A percentile compares a stretch with the other conserved stretches of the same genome.
Evolutionary conservation across 2,329 filamentous ascomycete genomes (phyloP).

Genomic region (Dothiorella sarmentorum): DNA sequence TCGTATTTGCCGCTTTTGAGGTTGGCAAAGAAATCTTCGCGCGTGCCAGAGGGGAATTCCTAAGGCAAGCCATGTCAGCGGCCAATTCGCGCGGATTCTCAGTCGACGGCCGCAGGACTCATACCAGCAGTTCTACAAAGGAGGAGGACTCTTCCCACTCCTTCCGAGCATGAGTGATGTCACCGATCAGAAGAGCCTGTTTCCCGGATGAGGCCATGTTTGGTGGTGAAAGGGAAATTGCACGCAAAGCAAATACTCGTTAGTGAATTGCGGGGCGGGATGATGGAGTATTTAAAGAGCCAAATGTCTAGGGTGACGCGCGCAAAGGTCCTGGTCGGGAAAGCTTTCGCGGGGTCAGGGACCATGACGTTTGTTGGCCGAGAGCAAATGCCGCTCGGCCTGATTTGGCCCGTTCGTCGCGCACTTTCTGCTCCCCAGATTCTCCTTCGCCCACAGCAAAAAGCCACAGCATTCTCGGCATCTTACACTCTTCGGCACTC

Average conservation of each 20-base stretch:
- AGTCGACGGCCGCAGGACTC: neutral
- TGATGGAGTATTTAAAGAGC: neutral
- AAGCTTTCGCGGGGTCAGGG: slow-evolving; percentile 6
- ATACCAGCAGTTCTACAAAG: slow-evolving; percentile 31
- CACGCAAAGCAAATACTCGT: neutral
- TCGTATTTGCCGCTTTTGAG: slow-evolving; percentile 55
- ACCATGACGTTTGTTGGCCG: slow-evolving; percentile 6
- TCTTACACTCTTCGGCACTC: neutral
- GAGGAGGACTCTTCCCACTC: slow-evolving; percentile 44
- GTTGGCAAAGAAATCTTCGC: slow-evolving; percentile 55
- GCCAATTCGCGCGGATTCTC: neutral
- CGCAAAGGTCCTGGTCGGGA: too few relatives aligned
- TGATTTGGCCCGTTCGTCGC: neutral
- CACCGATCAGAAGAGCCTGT: slow-evolving; percentile 45
- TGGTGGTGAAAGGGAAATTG: neutral
- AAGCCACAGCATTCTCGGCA: neutral
- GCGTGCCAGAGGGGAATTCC: slow-evolving; percentile 53
- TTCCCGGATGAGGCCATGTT: slow-evolving; percentile 19
- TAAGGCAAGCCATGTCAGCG: slow-evolving; percentile 23
- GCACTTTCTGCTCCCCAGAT: neutral
- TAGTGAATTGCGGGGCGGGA: neutral
- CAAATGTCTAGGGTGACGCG: neutral
- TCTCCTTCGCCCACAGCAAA: neutral
- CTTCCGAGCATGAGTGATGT: slow-evolving; percentile 43
- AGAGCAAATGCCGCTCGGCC: neutral